Evolutionary conservation across 352 stramenopile species (phyloP).

Genomic region (Pythium sp.): DNA sequence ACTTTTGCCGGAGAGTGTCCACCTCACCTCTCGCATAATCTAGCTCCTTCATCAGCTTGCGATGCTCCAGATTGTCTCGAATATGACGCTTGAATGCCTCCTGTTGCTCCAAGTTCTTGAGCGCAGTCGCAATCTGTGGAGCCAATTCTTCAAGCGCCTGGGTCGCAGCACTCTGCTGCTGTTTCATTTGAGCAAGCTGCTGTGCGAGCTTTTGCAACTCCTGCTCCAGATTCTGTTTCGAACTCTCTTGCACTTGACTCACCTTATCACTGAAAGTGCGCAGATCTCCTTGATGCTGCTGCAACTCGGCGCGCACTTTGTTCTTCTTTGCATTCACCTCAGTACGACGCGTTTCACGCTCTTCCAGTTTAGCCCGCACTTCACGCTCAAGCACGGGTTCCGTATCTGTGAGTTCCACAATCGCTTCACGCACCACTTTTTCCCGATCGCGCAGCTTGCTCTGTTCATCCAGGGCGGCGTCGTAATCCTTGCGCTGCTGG

Average conservation of each 20-base stretch:
- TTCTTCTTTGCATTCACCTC: conserved; percentile 29
- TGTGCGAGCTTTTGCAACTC: conserved; percentile 41
- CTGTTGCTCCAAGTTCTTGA: conserved; percentile 39
- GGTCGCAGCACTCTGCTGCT: conserved; percentile 34
- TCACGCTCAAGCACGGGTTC: conserved; percentile 44
- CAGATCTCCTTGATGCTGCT: conserved; percentile 40
- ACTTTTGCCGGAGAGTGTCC: conserved; percentile 36
- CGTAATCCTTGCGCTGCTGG: conserved; percentile 49
- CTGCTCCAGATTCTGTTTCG: conserved; percentile 37
- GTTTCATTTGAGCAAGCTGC: conserved; percentile 39
- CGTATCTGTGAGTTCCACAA: conserved; percentile 29
- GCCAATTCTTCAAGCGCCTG: conserved; percentile 43
- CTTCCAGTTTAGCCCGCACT: conserved; percentile 37
- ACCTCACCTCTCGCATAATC: conserved; percentile 36
- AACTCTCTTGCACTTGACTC: conserved; percentile 35
- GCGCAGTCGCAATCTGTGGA: conserved; percentile 42
- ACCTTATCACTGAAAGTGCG: conserved; percentile 40
- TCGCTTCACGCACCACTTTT: conserved; percentile 49
- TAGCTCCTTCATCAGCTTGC: conserved; percentile 47
- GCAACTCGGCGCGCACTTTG: conserved; percentile 34
- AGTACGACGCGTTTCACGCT: conserved; percentile 34
- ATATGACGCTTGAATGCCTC: conserved; percentile 72
- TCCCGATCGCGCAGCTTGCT: conserved; percentile 50
- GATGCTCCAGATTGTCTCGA: conserved; percentile 76
- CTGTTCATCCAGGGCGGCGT: conserved; percentile 52